Evolutionary conservation across 495 filamentous ascomycete genomes (phyloP).

Genomic region (Trichoderma orchidacearum): DNA sequence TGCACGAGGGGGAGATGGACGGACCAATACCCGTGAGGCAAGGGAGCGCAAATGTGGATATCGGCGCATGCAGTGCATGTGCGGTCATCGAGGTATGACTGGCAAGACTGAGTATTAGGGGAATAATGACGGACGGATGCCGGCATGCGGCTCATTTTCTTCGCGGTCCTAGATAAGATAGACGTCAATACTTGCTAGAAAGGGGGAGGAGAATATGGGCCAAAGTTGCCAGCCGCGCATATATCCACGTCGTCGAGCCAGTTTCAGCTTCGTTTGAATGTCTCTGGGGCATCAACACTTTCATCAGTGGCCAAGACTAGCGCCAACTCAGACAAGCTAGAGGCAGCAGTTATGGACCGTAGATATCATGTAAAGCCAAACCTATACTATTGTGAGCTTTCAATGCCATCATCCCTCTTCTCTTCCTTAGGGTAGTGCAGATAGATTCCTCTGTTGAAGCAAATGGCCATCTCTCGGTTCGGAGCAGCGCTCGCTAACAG

Average conservation of each 20-base stretch:
- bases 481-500: too few species aligned
- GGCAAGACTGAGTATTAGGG: not conserved
- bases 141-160: not conserved
- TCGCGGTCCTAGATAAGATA: too few species aligned
- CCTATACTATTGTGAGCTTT: too few species aligned
- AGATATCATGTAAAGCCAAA: too few species aligned
- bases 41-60: not conserved
- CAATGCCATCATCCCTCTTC: too few species aligned
- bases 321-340: not conserved
- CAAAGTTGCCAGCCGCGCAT: too few species aligned
- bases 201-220: too few species aligned
- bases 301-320: not conserved
- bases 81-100: not conserved
- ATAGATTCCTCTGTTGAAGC: too few species aligned
- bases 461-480: too few species aligned
- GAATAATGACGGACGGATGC: not conserved
- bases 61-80: not conserved
- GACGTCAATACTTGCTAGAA: too few species aligned
- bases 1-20: not conserved
- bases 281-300: not conserved
- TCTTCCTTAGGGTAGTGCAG: too few species aligned
- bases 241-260: not conserved
- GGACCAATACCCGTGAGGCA: not conserved
- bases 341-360: too few species aligned
- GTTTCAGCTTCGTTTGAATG: not conserved